A percentile compares a stretch with the other conserved stretches of the same genome.
Evolutionary conservation across 768 basidiomycete species (phyloP).

Genomic region (Hygrocybe punicea): DNA sequence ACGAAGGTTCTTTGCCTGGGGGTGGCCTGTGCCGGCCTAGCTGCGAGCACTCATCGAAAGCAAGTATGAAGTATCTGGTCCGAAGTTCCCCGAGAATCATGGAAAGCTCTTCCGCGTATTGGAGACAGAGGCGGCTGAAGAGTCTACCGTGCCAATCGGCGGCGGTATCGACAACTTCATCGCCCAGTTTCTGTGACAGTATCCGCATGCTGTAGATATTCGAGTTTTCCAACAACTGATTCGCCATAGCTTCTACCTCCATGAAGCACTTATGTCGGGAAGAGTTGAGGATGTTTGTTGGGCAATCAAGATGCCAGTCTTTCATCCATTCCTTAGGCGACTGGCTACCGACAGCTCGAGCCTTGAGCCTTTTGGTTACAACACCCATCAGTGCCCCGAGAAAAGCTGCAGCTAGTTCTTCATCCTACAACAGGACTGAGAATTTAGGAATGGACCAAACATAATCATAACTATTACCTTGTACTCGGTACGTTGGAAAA

Average conservation of each 20-base stretch:
- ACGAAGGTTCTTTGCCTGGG: no score
- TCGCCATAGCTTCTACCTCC: neutral
- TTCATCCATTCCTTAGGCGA: neutral
- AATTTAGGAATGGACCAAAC: neutral
- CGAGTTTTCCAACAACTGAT: neutral
- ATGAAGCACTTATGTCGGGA: neutral
- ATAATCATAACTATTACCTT: neutral
- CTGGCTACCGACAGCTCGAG: neutral
- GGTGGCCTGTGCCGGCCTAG: neutral
- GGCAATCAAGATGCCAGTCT: neutral
- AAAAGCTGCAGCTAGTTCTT: constrained; percentile 6
- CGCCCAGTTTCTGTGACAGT: neutral
- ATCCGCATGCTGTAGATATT: neutral
- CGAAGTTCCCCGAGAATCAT: neutral
- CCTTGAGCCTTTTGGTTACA: constrained; percentile 1
- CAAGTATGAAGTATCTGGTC: neutral
- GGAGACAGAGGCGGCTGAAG: neutral
- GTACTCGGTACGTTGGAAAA: neutral
- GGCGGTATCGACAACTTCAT: neutral
- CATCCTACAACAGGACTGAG: neutral
- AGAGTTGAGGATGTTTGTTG: neutral
- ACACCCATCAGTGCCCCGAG: constrained; percentile 5
- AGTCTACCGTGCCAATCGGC: neutral
- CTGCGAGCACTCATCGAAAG: constrained; percentile 4
- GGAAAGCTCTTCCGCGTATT: neutral